phyloP scores from a whole-genome alignment of 2,329 filamentous ascomycete species.

The Phaeoacremonium minimum region DNA sequence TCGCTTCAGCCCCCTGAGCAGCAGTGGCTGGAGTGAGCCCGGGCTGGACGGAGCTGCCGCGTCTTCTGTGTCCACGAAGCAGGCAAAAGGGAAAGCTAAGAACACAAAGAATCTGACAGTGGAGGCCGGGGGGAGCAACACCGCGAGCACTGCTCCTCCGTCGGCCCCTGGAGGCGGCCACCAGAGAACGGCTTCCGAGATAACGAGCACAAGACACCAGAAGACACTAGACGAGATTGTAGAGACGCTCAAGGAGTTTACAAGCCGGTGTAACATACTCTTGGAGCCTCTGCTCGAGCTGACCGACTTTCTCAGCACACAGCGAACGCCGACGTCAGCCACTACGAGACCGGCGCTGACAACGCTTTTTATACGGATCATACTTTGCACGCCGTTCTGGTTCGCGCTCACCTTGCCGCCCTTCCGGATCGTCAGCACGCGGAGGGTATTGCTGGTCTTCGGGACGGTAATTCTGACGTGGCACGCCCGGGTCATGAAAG shows the following conservation, averaged over 20 bases:
- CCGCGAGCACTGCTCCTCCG: slow-evolving; percentile 7
- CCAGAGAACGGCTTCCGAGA: slow-evolving; percentile 45
- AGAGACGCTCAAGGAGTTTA: slow-evolving; percentile 86
- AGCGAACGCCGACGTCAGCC: slow-evolving; percentile 83
- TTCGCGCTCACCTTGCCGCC: slow-evolving; percentile 77
- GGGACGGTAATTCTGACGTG: slow-evolving; percentile 86
- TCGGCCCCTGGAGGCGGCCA: slow-evolving; percentile 18
- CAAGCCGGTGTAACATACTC: slow-evolving; percentile 84
- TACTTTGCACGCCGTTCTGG: slow-evolving; percentile 88
- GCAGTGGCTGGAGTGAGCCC: slow-evolving; percentile 65
- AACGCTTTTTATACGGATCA: slow-evolving; percentile 80
- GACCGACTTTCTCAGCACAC: slow-evolving; percentile 90
- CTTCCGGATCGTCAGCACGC: slow-evolving; percentile 79
- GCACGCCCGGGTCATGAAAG: slow-evolving; percentile 83
- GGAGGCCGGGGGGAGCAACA: slow-evolving; percentile 5
- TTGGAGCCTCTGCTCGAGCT: slow-evolving; percentile 83
- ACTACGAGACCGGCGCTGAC: slow-evolving; percentile 88
- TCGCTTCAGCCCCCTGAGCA: slow-evolving; percentile 85
- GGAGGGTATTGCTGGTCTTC: slow-evolving; percentile 76
- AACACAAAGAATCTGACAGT: slow-evolving; percentile 4
- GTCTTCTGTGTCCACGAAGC: slow-evolving; percentile 15
- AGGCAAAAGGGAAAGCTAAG: slow-evolving; percentile 6
- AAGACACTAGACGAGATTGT: slow-evolving; percentile 98
- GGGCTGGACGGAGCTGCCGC: slow-evolving; percentile 24
- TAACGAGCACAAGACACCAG: slow-evolving; percentile 69